Evolutionary conservation across 2,329 filamentous ascomycete genomes (phyloP).

Genomic region (Dothideomycetes sp.): DNA sequence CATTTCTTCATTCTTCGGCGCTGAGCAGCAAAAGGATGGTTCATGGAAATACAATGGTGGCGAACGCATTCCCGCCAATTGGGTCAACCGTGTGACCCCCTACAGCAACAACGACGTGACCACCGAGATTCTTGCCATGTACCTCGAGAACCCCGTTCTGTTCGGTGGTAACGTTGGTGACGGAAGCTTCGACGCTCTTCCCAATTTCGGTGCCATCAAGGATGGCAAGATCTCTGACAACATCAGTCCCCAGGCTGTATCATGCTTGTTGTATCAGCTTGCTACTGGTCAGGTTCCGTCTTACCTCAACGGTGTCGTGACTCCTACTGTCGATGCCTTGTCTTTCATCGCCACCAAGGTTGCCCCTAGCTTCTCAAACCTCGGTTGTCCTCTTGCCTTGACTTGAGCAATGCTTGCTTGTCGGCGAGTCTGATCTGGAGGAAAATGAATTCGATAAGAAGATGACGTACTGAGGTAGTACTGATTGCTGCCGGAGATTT

Average conservation of each 20-base stretch:
- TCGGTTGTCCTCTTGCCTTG: conserved; percentile 30
- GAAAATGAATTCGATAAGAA: too few relatives aligned
- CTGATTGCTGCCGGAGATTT: too few relatives aligned
- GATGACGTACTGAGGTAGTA: too few relatives aligned
- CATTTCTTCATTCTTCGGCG: conserved; percentile 34
- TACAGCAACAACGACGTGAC: conserved; percentile 31
- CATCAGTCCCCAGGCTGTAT: conserved; percentile 22
- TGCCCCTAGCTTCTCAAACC: conserved; percentile 23
- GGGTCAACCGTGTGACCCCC: conserved; percentile 28
- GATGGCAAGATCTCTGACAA: conserved; percentile 29
- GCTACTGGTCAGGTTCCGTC: conserved; percentile 30
- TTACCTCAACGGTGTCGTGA: conserved; percentile 28
- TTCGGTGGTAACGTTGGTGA: conserved; percentile 36
- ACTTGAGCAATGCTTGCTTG: too few relatives aligned
- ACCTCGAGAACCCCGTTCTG: conserved; percentile 34
- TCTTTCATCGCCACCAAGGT: conserved; percentile 26
- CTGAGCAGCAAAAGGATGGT: conserved; percentile 30
- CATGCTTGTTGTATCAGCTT: conserved; percentile 38
- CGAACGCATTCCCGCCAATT: conserved; percentile 35
- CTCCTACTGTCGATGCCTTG: conserved; percentile 29
- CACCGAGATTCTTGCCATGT: conserved; percentile 33
- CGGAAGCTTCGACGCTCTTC: conserved; percentile 30
- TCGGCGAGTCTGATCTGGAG: too few relatives aligned
- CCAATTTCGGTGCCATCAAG: conserved; percentile 30
- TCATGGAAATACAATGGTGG: conserved; percentile 30